Evolutionary conservation across 75 land plant genomes (phyloP).

Genomic region (Sequoiadendron giganteum): DNA sequence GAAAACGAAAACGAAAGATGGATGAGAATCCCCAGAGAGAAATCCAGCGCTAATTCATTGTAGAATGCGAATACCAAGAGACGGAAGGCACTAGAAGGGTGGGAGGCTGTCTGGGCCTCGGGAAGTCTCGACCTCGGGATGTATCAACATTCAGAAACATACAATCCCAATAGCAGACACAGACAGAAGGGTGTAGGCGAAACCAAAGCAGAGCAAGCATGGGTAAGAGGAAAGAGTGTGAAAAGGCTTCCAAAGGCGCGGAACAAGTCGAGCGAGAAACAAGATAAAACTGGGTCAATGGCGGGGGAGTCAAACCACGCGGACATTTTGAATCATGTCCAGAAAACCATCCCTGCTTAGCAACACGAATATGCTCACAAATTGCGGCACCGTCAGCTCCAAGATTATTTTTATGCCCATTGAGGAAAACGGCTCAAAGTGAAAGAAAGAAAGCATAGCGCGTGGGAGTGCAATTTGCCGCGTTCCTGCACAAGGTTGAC

Average conservation of each 20-base stretch:
- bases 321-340: constrained; percentile 13
- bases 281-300: not conserved
- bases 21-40: not conserved
- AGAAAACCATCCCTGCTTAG: not conserved
- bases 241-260: not conserved
- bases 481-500: constrained; percentile 7
- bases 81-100: not conserved
- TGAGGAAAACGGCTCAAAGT: not conserved
- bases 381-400: constrained; percentile 15
- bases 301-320: constrained; percentile 12
- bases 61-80: not conserved
- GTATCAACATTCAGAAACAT: not conserved
- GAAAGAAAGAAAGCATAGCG: not conserved
- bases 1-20: no score
- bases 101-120: not conserved
- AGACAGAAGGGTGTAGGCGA: not conserved
- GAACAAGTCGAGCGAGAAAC: not conserved
- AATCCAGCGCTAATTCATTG: not conserved
- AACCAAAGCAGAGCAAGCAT: not conserved
- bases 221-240: not conserved
- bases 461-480: not conserved
- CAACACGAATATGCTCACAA: constrained; percentile 3
- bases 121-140: not conserved
- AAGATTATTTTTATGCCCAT: not conserved
- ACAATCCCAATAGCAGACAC: not conserved